phyloP scores from a whole-genome alignment of 2,329 filamentous ascomycete species.

The Rhinocladiella mackenziei region DNA sequence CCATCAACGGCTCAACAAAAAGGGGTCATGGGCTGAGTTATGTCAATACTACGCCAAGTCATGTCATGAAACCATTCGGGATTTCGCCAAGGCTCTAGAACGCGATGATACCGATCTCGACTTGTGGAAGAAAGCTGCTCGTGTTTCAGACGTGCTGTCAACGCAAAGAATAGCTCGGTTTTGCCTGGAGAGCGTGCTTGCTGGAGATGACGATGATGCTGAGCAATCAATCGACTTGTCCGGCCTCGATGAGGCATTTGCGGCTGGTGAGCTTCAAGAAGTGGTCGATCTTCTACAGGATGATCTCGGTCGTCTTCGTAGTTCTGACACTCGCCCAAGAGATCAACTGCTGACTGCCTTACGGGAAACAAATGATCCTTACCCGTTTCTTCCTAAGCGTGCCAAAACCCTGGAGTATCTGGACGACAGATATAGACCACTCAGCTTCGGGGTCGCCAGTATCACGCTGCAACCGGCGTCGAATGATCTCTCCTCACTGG shows the following conservation, averaged over 20 bases:
- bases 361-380: constrained; percentile 54
- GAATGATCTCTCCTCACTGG: constrained; percentile 47
- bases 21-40: constrained; percentile 7
- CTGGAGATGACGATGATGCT: constrained; percentile 56
- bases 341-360: constrained; percentile 51
- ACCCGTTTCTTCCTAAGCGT: constrained; percentile 43
- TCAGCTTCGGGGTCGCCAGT: constrained; percentile 38
- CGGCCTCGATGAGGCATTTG: constrained; percentile 55
- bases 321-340: constrained; percentile 48
- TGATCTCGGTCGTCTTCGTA: constrained; percentile 51
- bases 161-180: constrained; percentile 58
- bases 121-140: constrained; percentile 59
- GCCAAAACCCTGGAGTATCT: constrained; percentile 31
- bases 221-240: constrained; percentile 53
- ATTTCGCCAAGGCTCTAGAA: constrained; percentile 60
- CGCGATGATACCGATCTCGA: constrained; percentile 63
- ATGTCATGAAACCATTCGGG: constrained; percentile 44
- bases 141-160: constrained; percentile 54
- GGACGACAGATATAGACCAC: constrained; percentile 34
- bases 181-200: constrained; percentile 61
- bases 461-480: constrained; percentile 37
- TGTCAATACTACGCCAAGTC: constrained; percentile 32
- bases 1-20: constrained; percentile 40
- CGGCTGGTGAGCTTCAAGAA: constrained; percentile 48
- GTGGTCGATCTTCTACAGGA: constrained; percentile 53